Percentiles rank a stretch among this genome's conserved stretches.
These are phyloP conservation scores for Leccinellum rugosiceps DNA, from an alignment of 768 basidiomycete genomes.

Conservation along the genomic window DNA sequence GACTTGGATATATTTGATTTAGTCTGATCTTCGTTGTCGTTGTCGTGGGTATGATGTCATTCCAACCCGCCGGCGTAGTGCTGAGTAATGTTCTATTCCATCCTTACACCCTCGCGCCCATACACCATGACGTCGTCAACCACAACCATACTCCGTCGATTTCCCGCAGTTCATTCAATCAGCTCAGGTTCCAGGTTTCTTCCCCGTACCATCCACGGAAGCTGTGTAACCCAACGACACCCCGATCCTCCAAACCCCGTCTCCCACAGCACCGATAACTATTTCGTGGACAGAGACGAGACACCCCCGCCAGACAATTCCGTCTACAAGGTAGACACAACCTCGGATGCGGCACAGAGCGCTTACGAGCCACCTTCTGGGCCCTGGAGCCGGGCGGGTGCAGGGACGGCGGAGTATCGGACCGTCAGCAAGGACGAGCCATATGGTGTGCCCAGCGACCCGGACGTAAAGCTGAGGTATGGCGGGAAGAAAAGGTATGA, in stretches of 20 bases:
- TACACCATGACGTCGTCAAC: conserved; percentile 5
- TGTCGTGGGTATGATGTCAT: conserved; percentile 16
- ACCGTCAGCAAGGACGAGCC: conserved; percentile 25
- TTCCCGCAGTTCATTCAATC: not conserved
- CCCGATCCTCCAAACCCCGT: conserved; percentile 4
- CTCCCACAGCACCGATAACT: conserved; percentile 39
- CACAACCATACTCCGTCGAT: not conserved
- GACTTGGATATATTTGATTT: not conserved
- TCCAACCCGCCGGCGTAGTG: not conserved
- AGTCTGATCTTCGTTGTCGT: not conserved
- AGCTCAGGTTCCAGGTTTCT: not conserved
- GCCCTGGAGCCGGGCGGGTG: conserved; percentile 41
- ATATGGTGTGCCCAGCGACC: conserved; percentile 14
- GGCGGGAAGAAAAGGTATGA: conserved; percentile 16
- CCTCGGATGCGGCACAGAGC: conserved; percentile 41
- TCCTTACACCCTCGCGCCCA: no score
- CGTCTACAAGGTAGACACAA: conserved; percentile 45
- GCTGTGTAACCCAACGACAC: not conserved
- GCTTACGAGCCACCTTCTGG: conserved; percentile 51
- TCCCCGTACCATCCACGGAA: conserved; percentile 5
- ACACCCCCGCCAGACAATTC: conserved; percentile 39
- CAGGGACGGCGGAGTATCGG: conserved; percentile 31
- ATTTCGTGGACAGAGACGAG: conserved; percentile 47
- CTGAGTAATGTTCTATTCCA: not conserved
- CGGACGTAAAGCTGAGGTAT: conserved; percentile 18